A percentile compares a stretch with the other conserved stretches of the same genome.
These are phyloP conservation scores for Erythrophleum ivorense DNA, from an alignment of 331 rosid species.

Conservation along the genomic window DNA sequence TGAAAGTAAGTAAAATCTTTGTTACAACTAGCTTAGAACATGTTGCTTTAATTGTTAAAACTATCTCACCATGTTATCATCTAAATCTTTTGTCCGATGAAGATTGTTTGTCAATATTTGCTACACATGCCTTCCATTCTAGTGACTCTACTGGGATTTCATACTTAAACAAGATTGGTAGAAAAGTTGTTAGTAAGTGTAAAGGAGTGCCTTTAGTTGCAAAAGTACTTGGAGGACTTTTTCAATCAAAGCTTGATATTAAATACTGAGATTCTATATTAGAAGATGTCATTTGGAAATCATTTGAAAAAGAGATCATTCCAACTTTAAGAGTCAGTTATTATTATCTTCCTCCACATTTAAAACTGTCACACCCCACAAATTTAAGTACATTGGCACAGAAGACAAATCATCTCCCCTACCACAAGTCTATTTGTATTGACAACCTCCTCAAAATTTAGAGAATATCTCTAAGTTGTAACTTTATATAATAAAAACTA, in stretches of 20 bases:
- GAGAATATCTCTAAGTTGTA: too few relatives aligned
- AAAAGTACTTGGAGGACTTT: slow-evolving; percentile 35
- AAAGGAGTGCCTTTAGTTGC: slow-evolving; percentile 43
- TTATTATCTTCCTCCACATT: background rate
- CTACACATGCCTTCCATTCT: slow-evolving; percentile 25
- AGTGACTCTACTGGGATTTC: background rate
- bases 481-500: too few relatives aligned
- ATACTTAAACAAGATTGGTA: slow-evolving; percentile 27
- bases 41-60: slow-evolving; percentile 4
- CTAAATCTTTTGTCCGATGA: background rate
- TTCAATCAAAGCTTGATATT: slow-evolving; percentile 2
- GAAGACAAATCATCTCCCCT: too few relatives aligned
- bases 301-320: background rate
- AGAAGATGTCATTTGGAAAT: background rate
- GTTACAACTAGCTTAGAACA: background rate
- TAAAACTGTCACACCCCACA: too few relatives aligned
- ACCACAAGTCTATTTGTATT: too few relatives aligned
- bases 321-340: background rate
- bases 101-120: slow-evolving; percentile 31
- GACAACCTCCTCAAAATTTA: too few relatives aligned
- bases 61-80: background rate
- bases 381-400: too few relatives aligned
- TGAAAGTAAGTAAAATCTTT: slow-evolving; percentile 26
- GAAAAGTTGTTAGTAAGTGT: slow-evolving; percentile 35
- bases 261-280: background rate